Evolutionary conservation across 1,284 basidiomycete genomes (phyloP).

Genomic region (Ceratobasidium sp.): DNA sequence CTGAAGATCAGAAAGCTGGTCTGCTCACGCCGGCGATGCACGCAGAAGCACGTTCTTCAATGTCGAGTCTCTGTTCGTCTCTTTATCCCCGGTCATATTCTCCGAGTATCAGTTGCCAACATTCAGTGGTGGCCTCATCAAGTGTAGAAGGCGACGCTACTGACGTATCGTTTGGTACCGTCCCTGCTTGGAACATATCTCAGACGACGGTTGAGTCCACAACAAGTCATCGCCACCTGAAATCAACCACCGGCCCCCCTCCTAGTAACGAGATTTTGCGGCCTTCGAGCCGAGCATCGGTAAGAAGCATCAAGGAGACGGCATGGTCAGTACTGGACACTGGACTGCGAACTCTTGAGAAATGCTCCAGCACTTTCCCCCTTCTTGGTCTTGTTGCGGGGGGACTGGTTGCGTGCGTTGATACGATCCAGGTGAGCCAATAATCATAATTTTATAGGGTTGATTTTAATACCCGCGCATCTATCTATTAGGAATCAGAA

Average conservation of each 20-base stretch:
- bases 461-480: neutral
- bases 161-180: neutral
- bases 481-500: neutral
- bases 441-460: neutral
- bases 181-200: neutral
- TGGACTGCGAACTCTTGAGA: neutral
- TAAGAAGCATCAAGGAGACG: neutral
- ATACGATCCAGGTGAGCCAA: neutral
- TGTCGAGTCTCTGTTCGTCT: neutral
- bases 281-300: neutral
- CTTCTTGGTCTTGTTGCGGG: neutral
- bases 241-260: too few species aligned
- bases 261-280: neutral
- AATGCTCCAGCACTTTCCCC: neutral
- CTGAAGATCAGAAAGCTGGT: neutral
- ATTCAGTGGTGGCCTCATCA: neutral
- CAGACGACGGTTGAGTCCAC: neutral
- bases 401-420: neutral
- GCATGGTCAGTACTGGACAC: neutral
- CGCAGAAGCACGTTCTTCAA: neutral
- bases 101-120: neutral
- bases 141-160: neutral
- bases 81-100: neutral
- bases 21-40: neutral
- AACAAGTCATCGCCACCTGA: too few species aligned